phyloP scores from a whole-genome alignment of 768 basidiomycete species.

The Termitomyces sp. region DNA sequence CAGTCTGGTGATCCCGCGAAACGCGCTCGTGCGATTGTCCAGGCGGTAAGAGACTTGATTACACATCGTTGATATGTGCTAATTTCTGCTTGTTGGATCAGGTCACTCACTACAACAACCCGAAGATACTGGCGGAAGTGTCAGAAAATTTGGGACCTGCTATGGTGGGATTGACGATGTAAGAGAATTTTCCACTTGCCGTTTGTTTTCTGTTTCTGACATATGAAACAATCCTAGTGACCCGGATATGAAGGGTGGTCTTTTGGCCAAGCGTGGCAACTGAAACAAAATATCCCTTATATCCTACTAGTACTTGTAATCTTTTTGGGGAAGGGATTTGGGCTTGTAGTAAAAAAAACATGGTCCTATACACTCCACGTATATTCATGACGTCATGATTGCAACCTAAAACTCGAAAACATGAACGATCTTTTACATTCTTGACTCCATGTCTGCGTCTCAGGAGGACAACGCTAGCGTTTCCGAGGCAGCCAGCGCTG shows the following conservation, averaged over 20 bases:
- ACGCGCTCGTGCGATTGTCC: constrained; percentile 92
- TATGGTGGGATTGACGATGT: constrained; percentile 95
- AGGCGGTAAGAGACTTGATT: constrained; percentile 56
- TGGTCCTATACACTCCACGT: not conserved
- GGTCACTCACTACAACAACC: constrained; percentile 95
- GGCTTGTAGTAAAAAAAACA: not conserved
- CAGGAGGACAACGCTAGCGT: not conserved
- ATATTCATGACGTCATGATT: not conserved
- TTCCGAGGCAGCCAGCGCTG: not conserved
- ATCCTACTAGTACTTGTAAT: not conserved
- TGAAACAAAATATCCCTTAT: constrained; percentile 25
- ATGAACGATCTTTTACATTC: not conserved
- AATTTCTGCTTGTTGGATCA: constrained; percentile 19
- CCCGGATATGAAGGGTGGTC: constrained; percentile 64
- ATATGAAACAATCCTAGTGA: constrained; percentile 36
- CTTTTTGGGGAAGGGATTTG: not conserved
- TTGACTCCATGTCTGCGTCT: not conserved
- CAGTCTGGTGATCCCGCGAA: constrained; percentile 92
- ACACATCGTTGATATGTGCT: constrained; percentile 1
- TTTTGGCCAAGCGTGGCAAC: constrained; percentile 63
- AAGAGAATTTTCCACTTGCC: constrained; percentile 23
- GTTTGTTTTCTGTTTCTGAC: not conserved
- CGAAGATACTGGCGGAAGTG: constrained; percentile 86
- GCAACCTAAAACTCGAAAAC: not conserved
- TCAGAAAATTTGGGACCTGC: constrained; percentile 82